These are phyloP conservation scores for Apophysomyces elegans DNA, from an alignment of 371 early-diverging fungal species.

Conservation along the genomic window DNA sequence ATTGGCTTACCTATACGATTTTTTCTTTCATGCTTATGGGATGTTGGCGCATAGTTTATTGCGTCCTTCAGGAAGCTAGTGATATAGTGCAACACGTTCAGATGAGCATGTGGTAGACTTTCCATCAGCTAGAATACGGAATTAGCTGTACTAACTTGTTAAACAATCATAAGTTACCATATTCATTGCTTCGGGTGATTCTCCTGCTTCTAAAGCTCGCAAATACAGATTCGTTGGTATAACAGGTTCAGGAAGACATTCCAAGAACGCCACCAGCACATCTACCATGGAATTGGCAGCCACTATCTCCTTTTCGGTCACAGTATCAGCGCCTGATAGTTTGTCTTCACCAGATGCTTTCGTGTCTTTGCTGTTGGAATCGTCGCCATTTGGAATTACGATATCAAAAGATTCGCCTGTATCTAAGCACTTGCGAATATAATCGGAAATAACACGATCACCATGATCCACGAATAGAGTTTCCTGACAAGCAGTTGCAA, in stretches of 20 bases:
- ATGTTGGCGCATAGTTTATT: conserved; percentile 45
- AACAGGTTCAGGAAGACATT: conserved; percentile 77
- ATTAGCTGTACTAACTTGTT: conserved; percentile 20
- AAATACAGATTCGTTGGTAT: conserved; percentile 68
- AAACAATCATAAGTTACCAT: conserved; percentile 41
- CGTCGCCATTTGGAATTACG: conserved; percentile 41
- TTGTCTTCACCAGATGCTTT: conserved; percentile 9
- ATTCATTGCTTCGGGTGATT: conserved; percentile 44
- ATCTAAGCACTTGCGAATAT: conserved; percentile 85
- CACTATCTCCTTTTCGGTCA: conserved; percentile 36
- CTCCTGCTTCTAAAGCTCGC: conserved; percentile 66
- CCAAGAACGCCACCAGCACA: conserved; percentile 73
- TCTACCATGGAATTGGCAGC: conserved; percentile 85
- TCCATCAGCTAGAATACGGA: conserved; percentile 46
- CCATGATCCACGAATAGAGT: conserved; percentile 74
- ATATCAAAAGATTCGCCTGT: conserved; percentile 75
- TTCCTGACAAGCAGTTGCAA: conserved; percentile 33
- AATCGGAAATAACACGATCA: conserved; percentile 65
- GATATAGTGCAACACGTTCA: conserved; percentile 76
- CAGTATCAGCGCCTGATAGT: conserved; percentile 8
- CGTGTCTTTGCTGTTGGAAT: neutral
- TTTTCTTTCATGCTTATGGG: conserved; percentile 34
- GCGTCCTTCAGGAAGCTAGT: conserved; percentile 77
- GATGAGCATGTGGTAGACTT: conserved; percentile 66
- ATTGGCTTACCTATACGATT: conserved; percentile 48